Base-by-base conservation (phyloP, 1,284 basidiomycete genomes). In the Malassezia vespertilionis region DNA sequence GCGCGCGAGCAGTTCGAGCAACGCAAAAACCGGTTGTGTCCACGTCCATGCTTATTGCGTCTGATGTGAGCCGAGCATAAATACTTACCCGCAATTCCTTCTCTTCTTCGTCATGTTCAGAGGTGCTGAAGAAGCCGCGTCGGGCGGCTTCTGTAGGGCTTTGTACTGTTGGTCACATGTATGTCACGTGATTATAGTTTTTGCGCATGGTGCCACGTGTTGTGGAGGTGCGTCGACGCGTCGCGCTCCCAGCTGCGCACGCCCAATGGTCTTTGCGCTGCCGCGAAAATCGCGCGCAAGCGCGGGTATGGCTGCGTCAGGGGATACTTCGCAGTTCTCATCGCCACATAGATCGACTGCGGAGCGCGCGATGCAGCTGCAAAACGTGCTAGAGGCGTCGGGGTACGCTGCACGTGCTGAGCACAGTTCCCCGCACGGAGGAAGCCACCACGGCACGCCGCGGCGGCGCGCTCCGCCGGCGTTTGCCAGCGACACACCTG, bases 1-100 rank as follows among this genome's bases (percentile, higher is more conserved):
- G 58, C 59, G 27, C 60, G 57, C 70, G 87, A 86, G 80, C 91
- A 97, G 83, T 97, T 97, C 59, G 86, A 87, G 81, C 91, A 97
- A 71, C 93, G 85, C 72, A 97, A 80, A 74, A 86, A 88, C 57
- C 74, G 78, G 74, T 88, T 85, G 76, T 93, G 88, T 74, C 93
- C 91, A 72, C 93, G 88, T 71, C 91, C 89, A 75, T 91, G 59
- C 62, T 69, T 69, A 63, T 60, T 61, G 48, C 65, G 61, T 57
- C 66, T 91, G 73, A 8, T n/a, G 42, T 40, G 26, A 40, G 42
- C 17, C 18, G 15, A n/a, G 24, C 5, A 17, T 15, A 3, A n/a
- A 15, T n/a, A 63, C 61, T 46, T 56, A 63, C 61, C 61, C 61
- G 56, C 59, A 83, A 79, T 86, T 88, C 84, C 91, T 85, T 84